Percentiles rank a stretch among this genome's conserved stretches.
Conservation (phyloP, 2,329 filamentous ascomycete species). For the Chaetomium sp. region DNA sequence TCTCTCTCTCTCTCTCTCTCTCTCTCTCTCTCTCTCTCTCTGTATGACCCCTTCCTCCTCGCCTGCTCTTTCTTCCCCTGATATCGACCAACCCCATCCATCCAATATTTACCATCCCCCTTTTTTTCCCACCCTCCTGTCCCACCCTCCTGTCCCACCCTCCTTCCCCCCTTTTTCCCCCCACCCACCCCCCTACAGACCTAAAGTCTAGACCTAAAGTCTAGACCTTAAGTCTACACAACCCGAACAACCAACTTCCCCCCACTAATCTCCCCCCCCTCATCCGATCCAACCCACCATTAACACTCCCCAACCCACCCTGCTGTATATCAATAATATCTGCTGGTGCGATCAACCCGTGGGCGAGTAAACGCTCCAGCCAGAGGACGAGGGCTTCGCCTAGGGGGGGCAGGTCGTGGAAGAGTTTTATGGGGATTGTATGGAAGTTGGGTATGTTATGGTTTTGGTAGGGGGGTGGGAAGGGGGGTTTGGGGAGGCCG, state of each 20-base stretch:
- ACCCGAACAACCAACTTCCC: slow-evolving; percentile 57
- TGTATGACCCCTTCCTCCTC: too few species aligned
- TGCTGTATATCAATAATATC: slow-evolving; percentile 57
- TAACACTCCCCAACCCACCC: slow-evolving; percentile 58
- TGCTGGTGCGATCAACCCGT: slow-evolving; percentile 48
- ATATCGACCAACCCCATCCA: too few species aligned
- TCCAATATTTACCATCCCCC: too few species aligned
- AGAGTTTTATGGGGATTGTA: slow-evolving; percentile 67
- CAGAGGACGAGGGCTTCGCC: slow-evolving; percentile 58
- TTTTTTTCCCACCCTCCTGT: too few species aligned
- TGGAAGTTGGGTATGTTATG: slow-evolving; percentile 43
- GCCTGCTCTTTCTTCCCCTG: too few species aligned
- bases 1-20: too few species aligned
- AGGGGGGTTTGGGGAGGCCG: slow-evolving; percentile 52
- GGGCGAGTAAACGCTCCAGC: slow-evolving; percentile 59
- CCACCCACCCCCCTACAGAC: too few species aligned
- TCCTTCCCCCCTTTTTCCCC: not conserved
- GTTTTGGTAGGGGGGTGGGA: slow-evolving; percentile 33
- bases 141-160: too few species aligned
- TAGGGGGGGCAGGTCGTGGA: slow-evolving; percentile 59
- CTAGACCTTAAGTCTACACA: too few species aligned
- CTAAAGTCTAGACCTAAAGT: too few species aligned
- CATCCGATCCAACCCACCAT: slow-evolving; percentile 59
- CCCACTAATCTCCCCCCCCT: slow-evolving; percentile 60
- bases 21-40: too few species aligned